phyloP scores from a whole-genome alignment of 495 filamentous ascomycete species.

The Neurospora sp. region DNA sequence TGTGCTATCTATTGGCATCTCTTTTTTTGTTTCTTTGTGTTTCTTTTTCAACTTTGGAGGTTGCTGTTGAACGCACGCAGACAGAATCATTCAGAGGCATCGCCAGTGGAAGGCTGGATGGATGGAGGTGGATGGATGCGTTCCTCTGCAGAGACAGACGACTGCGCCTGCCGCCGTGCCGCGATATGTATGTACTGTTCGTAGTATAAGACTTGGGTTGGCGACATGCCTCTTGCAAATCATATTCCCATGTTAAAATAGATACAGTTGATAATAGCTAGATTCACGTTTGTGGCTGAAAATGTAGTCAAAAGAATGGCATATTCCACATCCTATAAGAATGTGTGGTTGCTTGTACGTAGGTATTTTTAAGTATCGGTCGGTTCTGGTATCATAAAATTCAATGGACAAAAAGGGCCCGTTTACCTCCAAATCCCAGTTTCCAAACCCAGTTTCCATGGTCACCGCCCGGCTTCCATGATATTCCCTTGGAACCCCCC shows the following conservation, averaged over 20 bases:
- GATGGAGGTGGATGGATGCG: not conserved
- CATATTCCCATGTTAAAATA: not conserved
- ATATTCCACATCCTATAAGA: not conserved
- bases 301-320: not conserved
- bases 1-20: not conserved
- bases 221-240: not conserved
- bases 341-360: not conserved
- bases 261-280: not conserved
- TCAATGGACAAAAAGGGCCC: not conserved
- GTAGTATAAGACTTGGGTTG: not conserved
- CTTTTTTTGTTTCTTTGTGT: not conserved
- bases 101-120: not conserved
- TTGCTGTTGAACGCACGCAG: not conserved
- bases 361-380: not conserved
- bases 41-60: not conserved
- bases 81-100: not conserved
- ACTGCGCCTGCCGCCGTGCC: not conserved
- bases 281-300: not conserved
- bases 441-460: not conserved
- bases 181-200: not conserved
- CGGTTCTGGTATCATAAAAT: not conserved
- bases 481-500: not conserved
- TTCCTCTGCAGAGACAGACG: not conserved
- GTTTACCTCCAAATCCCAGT: not conserved
- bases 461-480: too few species aligned